These are phyloP conservation scores for Neofusicoccum sp. DNA, from an alignment of 2,329 filamentous ascomycete genomes.

Conservation along the genomic window DNA sequence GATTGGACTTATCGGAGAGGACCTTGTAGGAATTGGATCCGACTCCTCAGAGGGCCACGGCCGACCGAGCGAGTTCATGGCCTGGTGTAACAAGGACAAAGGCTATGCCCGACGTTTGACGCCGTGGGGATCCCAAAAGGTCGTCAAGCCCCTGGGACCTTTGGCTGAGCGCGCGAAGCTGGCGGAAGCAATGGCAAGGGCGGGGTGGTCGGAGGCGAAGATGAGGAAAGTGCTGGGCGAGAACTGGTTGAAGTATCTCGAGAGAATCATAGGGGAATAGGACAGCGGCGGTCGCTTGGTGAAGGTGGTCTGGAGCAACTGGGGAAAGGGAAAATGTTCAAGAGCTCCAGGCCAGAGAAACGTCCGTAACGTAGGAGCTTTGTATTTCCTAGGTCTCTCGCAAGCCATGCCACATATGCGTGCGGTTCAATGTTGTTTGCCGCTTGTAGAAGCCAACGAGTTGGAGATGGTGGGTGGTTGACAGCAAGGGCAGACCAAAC, in stretches of 20 bases:
- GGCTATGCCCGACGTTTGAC: slow-evolving; percentile 40
- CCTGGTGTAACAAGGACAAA: slow-evolving; percentile 44
- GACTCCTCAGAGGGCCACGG: slow-evolving; percentile 42
- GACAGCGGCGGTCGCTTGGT: neutral
- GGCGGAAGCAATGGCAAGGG: slow-evolving; percentile 39
- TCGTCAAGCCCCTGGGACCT: slow-evolving; percentile 41
- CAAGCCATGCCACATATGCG: too few species aligned
- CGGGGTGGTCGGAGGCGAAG: slow-evolving; percentile 39
- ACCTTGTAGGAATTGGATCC: slow-evolving; percentile 39
- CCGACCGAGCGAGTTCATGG: slow-evolving; percentile 41
- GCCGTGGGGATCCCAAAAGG: slow-evolving; percentile 42
- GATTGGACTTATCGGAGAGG: slow-evolving; percentile 37
- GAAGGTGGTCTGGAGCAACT: too few species aligned
- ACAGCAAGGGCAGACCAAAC: too few species aligned
- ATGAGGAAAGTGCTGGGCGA: slow-evolving; percentile 42
- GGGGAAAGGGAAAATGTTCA: neutral
- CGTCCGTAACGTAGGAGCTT: neutral
- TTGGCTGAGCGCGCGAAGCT: slow-evolving; percentile 37
- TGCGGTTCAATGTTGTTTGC: too few species aligned
- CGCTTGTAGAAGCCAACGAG: too few species aligned
- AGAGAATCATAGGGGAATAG: slow-evolving; percentile 32
- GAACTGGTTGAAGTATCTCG: slow-evolving; percentile 41
- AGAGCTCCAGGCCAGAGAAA: neutral
- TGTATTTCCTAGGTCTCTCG: too few species aligned
- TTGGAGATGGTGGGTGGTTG: too few species aligned